These are phyloP conservation scores for Ophidiomyces ophidiicola DNA, from an alignment of 2,329 filamentous ascomycete genomes.

Conservation along the genomic window DNA sequence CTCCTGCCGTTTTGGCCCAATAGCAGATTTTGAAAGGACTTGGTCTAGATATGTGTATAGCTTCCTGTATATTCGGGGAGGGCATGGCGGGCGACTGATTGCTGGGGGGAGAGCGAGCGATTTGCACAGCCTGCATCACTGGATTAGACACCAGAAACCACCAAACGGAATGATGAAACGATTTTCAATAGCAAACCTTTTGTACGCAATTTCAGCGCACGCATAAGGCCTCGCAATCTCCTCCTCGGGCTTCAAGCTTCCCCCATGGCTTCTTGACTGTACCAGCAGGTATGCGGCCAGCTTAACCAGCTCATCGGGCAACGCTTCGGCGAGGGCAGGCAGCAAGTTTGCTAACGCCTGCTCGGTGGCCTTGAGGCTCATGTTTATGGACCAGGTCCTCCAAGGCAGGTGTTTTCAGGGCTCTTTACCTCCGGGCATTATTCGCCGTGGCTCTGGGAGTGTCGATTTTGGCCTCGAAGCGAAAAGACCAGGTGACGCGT, in stretches of 20 bases:
- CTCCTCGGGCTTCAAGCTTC: conserved; percentile 68
- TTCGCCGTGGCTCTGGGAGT: no score
- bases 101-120: conserved; percentile 64
- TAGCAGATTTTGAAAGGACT: conserved; percentile 41
- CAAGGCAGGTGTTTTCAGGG: no score
- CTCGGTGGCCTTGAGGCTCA: conserved; percentile 61
- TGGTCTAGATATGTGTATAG: conserved; percentile 69
- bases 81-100: conserved; percentile 62
- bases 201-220: conserved; percentile 81
- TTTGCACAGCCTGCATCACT: conserved; percentile 55
- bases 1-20: conserved; percentile 25
- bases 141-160: background rate
- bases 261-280: conserved; percentile 66
- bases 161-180: background rate
- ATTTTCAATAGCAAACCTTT: conserved; percentile 45
- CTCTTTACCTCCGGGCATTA: no score
- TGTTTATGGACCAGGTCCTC: no score
- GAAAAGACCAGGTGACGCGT: no score
- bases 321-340: conserved; percentile 55
- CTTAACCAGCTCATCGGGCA: conserved; percentile 58
- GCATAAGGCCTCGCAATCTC: conserved; percentile 76
- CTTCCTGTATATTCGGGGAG: conserved; percentile 69
- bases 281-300: conserved; percentile 62
- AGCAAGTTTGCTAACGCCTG: conserved; percentile 61
- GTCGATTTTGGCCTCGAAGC: background rate